phyloP scores from a whole-genome alignment of 768 basidiomycete genomes.

The Hericium rajendrae region DNA sequence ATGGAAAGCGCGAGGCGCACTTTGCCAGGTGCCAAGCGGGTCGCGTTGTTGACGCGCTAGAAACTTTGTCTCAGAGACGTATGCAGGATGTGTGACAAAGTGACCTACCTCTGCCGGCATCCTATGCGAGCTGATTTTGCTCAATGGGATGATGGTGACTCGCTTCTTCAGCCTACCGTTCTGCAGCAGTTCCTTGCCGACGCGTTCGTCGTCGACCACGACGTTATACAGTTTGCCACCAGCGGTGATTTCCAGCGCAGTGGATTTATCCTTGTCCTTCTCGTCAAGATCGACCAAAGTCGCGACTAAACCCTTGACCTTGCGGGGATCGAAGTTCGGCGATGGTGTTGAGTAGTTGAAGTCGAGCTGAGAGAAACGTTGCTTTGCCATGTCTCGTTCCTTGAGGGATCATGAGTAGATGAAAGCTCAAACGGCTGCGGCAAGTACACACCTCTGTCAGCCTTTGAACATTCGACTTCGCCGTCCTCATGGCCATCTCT shows the following conservation, averaged over 20 bases:
- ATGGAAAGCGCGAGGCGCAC: constrained; percentile 84
- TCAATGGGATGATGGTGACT: constrained; percentile 89
- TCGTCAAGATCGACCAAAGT: constrained; percentile 71
- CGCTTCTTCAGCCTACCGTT: constrained; percentile 74
- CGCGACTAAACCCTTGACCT: constrained; percentile 89
- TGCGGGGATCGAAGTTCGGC: constrained; percentile 70
- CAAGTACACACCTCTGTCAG: constrained; percentile 49
- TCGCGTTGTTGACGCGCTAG: constrained; percentile 72
- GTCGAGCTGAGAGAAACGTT: constrained; percentile 59
- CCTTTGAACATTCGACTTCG: constrained; percentile 42
- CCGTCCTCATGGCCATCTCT: constrained; percentile 40
- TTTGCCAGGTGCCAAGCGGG: constrained; percentile 65
- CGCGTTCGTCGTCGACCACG: constrained; percentile 83
- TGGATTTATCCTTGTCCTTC: constrained; percentile 67
- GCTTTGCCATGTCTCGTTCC: constrained; percentile 61
- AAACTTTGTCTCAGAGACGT: not conserved
- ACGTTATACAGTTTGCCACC: constrained; percentile 89
- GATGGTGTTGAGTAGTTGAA: constrained; percentile 77
- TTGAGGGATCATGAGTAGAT: constrained; percentile 20
- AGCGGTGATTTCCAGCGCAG: constrained; percentile 88
- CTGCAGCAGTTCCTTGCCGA: constrained; percentile 78
- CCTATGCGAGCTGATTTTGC: constrained; percentile 69
- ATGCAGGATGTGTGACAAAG: not conserved
- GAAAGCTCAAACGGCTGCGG: not conserved
- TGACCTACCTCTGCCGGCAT: constrained; percentile 38